Percentiles rank a stretch among this genome's conserved stretches.
Conservation (phyloP, 768 basidiomycete genomes). For the Tulasnella sp. region DNA sequence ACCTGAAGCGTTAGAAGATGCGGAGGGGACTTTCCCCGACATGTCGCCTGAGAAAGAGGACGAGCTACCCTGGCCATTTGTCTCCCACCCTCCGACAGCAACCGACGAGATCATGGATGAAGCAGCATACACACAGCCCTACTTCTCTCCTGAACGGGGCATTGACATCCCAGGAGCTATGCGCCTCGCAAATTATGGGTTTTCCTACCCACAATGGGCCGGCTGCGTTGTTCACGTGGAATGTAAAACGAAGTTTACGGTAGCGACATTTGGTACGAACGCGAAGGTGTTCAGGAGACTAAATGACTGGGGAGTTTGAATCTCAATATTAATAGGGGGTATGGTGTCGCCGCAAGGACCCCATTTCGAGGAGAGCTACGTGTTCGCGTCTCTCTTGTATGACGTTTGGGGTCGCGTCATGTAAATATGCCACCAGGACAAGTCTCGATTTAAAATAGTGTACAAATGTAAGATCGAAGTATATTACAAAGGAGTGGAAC, state of each 20-base stretch:
- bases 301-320: neutral
- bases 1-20: neutral
- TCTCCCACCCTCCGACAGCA: neutral
- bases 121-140: neutral
- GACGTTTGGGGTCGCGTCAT: too few species aligned
- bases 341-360: neutral
- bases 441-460: neutral
- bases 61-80: neutral
- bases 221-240: neutral
- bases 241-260: neutral
- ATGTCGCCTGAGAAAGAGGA: neutral
- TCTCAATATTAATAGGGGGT: neutral
- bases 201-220: neutral
- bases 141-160: neutral
- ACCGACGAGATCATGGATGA: neutral
- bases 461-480: neutral
- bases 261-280: neutral
- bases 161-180: neutral
- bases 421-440: neutral
- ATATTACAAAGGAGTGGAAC: constrained; percentile 21
- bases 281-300: neutral
- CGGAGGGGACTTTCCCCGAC: neutral
- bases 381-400: too few species aligned
- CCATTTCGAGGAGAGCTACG: too few species aligned
- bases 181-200: neutral